A percentile compares a stretch with the other conserved stretches of the same genome.
These are phyloP conservation scores for Hyphopichia wangnamkhiaoensis DNA, from an alignment of 1,139 yeast genomes.

Conservation along the genomic window DNA sequence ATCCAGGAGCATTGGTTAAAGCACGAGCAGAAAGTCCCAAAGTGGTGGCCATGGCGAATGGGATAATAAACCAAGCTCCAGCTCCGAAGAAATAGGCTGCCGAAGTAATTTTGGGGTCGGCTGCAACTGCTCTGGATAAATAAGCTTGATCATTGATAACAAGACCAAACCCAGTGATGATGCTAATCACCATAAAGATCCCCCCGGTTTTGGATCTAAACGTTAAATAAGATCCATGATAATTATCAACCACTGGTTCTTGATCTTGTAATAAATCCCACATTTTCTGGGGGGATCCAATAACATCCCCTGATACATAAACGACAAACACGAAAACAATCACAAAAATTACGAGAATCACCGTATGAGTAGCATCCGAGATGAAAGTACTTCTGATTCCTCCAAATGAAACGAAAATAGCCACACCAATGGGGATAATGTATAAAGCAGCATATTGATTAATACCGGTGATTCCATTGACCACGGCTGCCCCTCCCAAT, in stretches of 20 bases:
- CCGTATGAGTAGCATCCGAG: constrained; percentile 49
- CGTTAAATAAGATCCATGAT: constrained; percentile 49
- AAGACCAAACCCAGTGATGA: constrained; percentile 55
- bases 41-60: constrained; percentile 43
- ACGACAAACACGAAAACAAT: constrained; percentile 43
- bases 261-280: constrained; percentile 42
- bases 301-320: constrained; percentile 37
- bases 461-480: constrained; percentile 38
- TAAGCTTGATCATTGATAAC: constrained; percentile 69
- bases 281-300: constrained; percentile 50
- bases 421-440: constrained; percentile 39
- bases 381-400: constrained; percentile 49
- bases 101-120: constrained; percentile 35
- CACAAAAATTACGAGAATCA: constrained; percentile 38
- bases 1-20: constrained; percentile 24
- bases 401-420: constrained; percentile 45
- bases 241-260: constrained; percentile 43
- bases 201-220: constrained; percentile 45
- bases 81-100: constrained; percentile 47
- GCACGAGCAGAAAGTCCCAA: constrained; percentile 42
- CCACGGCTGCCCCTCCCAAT: constrained; percentile 40
- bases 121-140: constrained; percentile 30
- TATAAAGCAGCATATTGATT: constrained; percentile 35
- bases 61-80: constrained; percentile 41
- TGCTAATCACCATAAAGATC: constrained; percentile 31